Base-by-base conservation (phyloP, 2,329 filamentous ascomycete species). In the Aspergillus sp. region DNA sequence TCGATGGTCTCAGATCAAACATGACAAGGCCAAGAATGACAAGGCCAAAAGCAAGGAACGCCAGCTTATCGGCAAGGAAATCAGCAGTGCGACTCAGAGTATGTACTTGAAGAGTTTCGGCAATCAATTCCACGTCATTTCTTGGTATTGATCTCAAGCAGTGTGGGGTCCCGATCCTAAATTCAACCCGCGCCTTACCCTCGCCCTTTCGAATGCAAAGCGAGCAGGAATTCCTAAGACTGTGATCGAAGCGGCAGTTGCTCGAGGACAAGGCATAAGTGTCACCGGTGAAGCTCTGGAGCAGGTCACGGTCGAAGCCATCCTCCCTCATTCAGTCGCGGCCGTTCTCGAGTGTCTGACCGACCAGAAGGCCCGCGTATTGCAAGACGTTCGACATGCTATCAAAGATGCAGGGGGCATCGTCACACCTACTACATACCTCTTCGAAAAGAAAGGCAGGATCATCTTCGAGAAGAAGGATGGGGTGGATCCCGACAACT, bases 1-100 rank as follows among this genome's bases (percentile, higher is more conserved):
- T 77, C 90, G 92, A 74, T 99, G 95, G 95, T 92, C 92, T 60
- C 96, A 95, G 71, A 98, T 97, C 78, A 91, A 89, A 73, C 95
- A 98, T 76, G 92, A 95, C 76, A 99, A 99, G 77, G 92, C 89
- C 54, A 91, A 89, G 63, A 90, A 88, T 60, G 95, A 99, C 75
- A 76, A 75, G 59, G 74, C 88, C 68, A 96, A 93, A 77, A 91
- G 87, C 77, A 84, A 84, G 47, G 83, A 88, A 67, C 88, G 92
- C 30, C 85, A 83, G 50, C 76, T 82, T 48, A 84, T 96, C 68
- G 83, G 88, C 21, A 88, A 90, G 66, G 86, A 89, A 62, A 89
- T 98, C 59, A 85, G 88, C 53, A 84, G 88, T 62, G 88, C 88
- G 61, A 91, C 91, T 1, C 92, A 90, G 79, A 80, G 90, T 91